Conservation (phyloP, 805 yeast genomes). For the Candida insectorum region DNA sequence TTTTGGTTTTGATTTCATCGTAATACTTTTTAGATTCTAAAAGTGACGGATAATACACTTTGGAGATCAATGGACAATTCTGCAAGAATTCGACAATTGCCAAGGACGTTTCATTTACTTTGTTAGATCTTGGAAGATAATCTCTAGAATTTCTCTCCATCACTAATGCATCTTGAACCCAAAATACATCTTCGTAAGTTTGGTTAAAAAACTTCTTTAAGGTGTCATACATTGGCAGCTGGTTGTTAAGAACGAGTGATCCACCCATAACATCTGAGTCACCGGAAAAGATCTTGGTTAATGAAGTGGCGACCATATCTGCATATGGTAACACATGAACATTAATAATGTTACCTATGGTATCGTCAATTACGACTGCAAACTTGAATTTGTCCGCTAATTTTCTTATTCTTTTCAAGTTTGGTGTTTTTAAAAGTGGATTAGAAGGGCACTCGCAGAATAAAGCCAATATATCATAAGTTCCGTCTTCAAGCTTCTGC, state of each 20-base stretch:
- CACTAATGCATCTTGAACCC: slow-evolving; percentile 93
- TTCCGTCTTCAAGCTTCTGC: slow-evolving; percentile 49
- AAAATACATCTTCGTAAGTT: slow-evolving; percentile 67
- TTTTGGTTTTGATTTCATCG: slow-evolving; percentile 61
- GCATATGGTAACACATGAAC: slow-evolving; percentile 75
- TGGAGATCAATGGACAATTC: slow-evolving; percentile 51
- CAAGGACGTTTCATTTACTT: slow-evolving; percentile 55
- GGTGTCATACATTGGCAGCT: slow-evolving; percentile 44
- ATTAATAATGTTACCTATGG: slow-evolving; percentile 88
- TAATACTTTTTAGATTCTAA: slow-evolving; percentile 57
- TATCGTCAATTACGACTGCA: slow-evolving; percentile 86
- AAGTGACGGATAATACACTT: slow-evolving; percentile 69
- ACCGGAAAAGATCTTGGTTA: slow-evolving; percentile 91
- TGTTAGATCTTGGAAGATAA: slow-evolving; percentile 59
- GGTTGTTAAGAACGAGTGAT: slow-evolving; percentile 72
- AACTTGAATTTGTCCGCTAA: slow-evolving; percentile 71
- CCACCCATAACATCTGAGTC: slow-evolving; percentile 97
- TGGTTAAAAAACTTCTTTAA: slow-evolving; percentile 51
- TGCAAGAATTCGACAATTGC: slow-evolving; percentile 52
- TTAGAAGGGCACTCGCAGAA: slow-evolving; percentile 95
- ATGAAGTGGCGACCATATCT: slow-evolving; percentile 83
- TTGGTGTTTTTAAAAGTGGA: slow-evolving; percentile 85
- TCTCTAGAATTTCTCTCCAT: slow-evolving; percentile 93
- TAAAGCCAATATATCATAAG: slow-evolving; percentile 63
- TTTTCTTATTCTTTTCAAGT: slow-evolving; percentile 59